phyloP scores from a whole-genome alignment of 768 basidiomycete genomes.

The Phanerochaete carnosa region DNA sequence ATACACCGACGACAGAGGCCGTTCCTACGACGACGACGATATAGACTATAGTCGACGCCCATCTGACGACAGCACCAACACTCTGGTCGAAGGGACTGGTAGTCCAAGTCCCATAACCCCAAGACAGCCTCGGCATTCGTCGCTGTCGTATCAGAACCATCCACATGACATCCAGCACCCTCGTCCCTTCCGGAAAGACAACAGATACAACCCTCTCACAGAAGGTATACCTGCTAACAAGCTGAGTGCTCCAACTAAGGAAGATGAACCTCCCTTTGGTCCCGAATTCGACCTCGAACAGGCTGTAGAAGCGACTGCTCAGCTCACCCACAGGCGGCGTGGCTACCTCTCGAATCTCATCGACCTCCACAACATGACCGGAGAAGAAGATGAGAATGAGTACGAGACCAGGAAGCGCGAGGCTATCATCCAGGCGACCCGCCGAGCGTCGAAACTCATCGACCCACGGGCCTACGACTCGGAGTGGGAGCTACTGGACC shows the following conservation, averaged over 20 bases:
- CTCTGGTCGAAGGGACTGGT: constrained; percentile 27
- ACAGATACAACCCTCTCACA: neutral
- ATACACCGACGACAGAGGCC: too few relatives aligned
- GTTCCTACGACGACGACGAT: neutral
- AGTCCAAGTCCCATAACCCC: constrained; percentile 32
- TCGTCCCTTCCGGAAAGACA: constrained; percentile 11
- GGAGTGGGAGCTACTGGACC: constrained; percentile 56
- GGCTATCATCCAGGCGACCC: constrained; percentile 16
- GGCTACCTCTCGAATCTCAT: constrained; percentile 50
- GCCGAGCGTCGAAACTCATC: constrained; percentile 20
- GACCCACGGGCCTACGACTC: constrained; percentile 43
- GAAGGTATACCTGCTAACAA: constrained; percentile 2
- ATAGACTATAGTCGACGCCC: constrained; percentile 20
- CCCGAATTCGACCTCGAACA: constrained; percentile 22
- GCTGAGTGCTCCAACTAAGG: constrained; percentile 21
- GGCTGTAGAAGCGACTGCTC: neutral
- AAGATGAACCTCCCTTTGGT: constrained; percentile 15
- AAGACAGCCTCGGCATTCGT: constrained; percentile 21
- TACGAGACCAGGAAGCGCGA: constrained; percentile 3
- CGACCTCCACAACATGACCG: constrained; percentile 42
- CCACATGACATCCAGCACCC: constrained; percentile 62
- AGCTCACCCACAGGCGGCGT: constrained; percentile 21
- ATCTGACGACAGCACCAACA: constrained; percentile 37
- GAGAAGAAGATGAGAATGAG: constrained; percentile 14
- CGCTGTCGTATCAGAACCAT: constrained; percentile 55